Evolutionary conservation across 2,329 filamentous ascomycete species (phyloP), one percentile per base, ranked within the genome.

Genomic region (Epichloe scottii): DNA sequence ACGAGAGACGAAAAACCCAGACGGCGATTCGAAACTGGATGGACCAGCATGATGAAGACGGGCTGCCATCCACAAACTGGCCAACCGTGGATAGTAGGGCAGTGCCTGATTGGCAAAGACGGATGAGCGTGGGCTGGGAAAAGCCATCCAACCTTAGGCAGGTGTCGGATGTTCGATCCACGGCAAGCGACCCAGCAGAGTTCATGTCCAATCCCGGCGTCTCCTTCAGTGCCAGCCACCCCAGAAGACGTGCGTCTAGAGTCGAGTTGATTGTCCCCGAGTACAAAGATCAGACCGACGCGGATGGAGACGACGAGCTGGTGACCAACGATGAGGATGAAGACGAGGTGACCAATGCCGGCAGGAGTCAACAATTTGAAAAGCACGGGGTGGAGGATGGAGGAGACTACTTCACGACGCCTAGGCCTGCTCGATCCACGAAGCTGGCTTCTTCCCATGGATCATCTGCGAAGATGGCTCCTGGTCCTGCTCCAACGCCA

Each of bases 1-100:
- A 79, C 30, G 83, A 87, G 57, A 77, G 82, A 54, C 78, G 80
- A 38, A 85, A 89, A 63, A 88, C 85, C 1, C 85, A 85, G 56
- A 89, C 84, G 53, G 87, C 88, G 0, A 89, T 96, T 48, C 83
- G 85, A 30, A 84, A 87, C 58, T 96, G 90, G 90, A 95, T 96
- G 87, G 87, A 89, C 43, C 77, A 78, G 55, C 74, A 81, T 52
- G 77, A 81, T 17, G 81, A 70, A 51, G 71, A 69, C 40, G 73
- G 66, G 33, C 67, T 65, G 53, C 71, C 70, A 2, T 65, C 72
- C 19, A 66, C 69, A 4, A 71, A 77, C 55, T 79, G 75, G 68
- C 72, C 68, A 50, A 75, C 68, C 42, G 66, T 74, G 55, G 73
- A 76, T 51, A 70, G 69, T 60, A 68, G 65, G 46, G 65, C 63